Base-by-base conservation (phyloP, 148 eudicot species). In the Talinum fruticosum region DNA sequence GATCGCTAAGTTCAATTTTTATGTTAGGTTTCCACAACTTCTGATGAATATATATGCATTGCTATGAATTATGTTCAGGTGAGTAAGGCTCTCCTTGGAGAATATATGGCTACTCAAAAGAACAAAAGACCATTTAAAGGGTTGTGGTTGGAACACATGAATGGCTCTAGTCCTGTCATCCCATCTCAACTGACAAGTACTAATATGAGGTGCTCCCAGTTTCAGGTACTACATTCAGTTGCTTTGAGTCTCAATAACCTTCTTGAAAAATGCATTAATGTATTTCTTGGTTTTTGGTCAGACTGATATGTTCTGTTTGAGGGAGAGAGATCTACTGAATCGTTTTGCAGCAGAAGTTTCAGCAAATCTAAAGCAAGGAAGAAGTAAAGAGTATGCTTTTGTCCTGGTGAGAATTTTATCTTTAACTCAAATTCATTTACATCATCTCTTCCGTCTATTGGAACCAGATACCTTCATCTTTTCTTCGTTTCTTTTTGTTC, bases 81-180 rank as follows among this genome's bases (percentile, higher is more conserved):
- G 79, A 96, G 97, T 86, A 96, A 96, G 83, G 96, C 97, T 74
- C 93, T 96, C 19, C 82, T 90, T 49, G 90, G 86, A 51, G 95
- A 93, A 81, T 86, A 67, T 77, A 67, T 90, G 67, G 83, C 90
- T 57, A 85, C 84, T 16, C 83, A 89, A 67, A 91, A 77, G 86
- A 85, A 82, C 74, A 91, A 91, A 73, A 87, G 89, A 74, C 93
- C 94, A 34, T 88, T 96, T 76, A 91, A 83, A 85, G 97, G 96
- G 72, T 81, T 96, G 85, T 94, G 99, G 83, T 81, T 96, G 69
- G 99, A 96, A 71, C 99, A 96, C 86, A 90, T 96, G 96, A 96
- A 96, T 69, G 81, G 87, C 49, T 37, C 97, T 71, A 70, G 75
- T 74, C 97, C 97, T 57, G 75, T 82, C 37, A 87, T 96, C 71